Evolutionary conservation across 2,329 filamentous ascomycete species (phyloP).

Genomic region (Monosporascus sp.): DNA sequence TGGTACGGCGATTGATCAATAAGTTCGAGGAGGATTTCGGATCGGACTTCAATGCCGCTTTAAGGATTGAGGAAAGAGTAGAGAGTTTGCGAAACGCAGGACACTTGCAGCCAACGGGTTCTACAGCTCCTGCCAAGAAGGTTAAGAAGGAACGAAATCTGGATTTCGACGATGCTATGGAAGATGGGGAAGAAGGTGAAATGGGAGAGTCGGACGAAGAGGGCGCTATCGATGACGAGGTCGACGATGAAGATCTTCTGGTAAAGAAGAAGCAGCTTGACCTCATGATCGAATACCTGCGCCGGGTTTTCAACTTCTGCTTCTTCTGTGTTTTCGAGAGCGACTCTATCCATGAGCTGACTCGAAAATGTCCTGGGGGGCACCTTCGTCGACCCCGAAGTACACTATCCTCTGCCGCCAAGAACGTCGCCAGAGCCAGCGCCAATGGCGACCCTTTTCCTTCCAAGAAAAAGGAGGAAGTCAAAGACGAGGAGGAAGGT

Average conservation of each 20-base stretch:
- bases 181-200: conserved; percentile 57
- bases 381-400: conserved; percentile 87
- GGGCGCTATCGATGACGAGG: conserved; percentile 71
- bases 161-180: conserved; percentile 55
- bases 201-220: conserved; percentile 79
- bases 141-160: conserved; percentile 55
- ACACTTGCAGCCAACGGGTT: conserved; percentile 62
- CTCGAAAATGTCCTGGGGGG: conserved; percentile 93
- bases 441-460: conserved; percentile 80
- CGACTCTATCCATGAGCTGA: conserved; percentile 93
- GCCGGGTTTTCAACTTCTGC: conserved; percentile 96
- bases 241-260: conserved; percentile 83
- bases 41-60: conserved; percentile 66
- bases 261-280: conserved; percentile 96
- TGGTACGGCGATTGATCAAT: conserved; percentile 74
- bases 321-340: conserved; percentile 99
- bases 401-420: conserved; percentile 76
- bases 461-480: conserved; percentile 65
- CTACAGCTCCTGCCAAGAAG: conserved; percentile 52
- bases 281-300: conserved; percentile 90
- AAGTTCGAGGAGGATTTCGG: conserved; percentile 84
- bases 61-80: conserved; percentile 81
- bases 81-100: conserved; percentile 74
- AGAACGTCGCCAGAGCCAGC: conserved; percentile 79
- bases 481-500: conserved; percentile 55